Evolutionary conservation across 306 rosid genomes (phyloP).

Genomic region (Cicer bijugum): DNA sequence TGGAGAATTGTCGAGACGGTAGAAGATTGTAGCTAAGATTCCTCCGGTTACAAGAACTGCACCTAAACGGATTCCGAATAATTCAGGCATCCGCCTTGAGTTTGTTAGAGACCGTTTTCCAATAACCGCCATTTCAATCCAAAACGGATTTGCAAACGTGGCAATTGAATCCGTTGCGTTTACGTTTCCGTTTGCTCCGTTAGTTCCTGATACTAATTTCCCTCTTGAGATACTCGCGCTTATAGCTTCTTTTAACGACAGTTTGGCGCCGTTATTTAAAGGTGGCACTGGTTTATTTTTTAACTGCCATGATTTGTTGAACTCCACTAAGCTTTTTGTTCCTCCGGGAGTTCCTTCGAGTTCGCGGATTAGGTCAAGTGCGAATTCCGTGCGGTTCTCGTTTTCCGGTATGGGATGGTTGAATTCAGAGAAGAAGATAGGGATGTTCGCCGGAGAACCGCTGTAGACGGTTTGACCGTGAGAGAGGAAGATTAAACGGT

Average conservation of each 20-base stretch:
- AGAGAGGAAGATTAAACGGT: conserved; percentile 78
- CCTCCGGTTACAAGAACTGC: conserved; percentile 76
- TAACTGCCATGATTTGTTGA: conserved; percentile 73
- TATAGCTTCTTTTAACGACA: conserved; percentile 75
- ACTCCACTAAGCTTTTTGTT: conserved; percentile 68
- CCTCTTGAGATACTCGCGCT: conserved; percentile 78
- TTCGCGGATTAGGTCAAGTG: conserved; percentile 78
- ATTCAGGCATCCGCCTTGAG: conserved; percentile 78
- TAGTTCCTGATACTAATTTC: conserved; percentile 76
- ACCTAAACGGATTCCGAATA: conserved; percentile 78
- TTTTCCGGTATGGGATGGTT: conserved; percentile 81
- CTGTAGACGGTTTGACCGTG: conserved; percentile 80
- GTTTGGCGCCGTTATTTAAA: conserved; percentile 2
- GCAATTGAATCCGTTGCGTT: conserved; percentile 52
- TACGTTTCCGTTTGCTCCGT: conserved; percentile 29
- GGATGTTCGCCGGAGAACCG: conserved; percentile 67
- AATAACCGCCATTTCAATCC: conserved; percentile 75
- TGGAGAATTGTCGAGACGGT: conserved; percentile 70
- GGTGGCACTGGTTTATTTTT: not conserved
- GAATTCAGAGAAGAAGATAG: conserved; percentile 61
- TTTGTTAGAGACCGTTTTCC: conserved; percentile 67
- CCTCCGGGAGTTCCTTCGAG: conserved; percentile 71
- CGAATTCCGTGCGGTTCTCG: conserved; percentile 83
- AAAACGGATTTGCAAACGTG: conserved; percentile 74
- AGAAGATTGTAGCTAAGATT: conserved; percentile 78